Evolutionary conservation across 2,329 filamentous ascomycete species (phyloP), one percentile per base, ranked within the genome.

Genomic region (Lecanicillium sp.): DNA sequence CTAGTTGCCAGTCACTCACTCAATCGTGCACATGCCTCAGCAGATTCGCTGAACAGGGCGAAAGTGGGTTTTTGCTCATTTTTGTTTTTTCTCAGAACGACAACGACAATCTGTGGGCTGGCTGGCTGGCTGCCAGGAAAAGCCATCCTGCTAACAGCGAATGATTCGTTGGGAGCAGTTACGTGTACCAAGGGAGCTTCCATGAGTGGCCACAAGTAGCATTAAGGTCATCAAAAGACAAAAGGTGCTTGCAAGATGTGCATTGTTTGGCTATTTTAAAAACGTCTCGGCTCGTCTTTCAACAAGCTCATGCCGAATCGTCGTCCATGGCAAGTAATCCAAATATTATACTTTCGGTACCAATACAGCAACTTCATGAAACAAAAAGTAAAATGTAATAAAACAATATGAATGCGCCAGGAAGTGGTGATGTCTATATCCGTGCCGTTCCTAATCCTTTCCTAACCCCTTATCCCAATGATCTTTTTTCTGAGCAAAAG

Each of bases 371-470:
- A 23, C 21, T 15, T n/a, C 40, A 44, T 33, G 44, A 17, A 43
- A 50, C 36, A 36, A 40, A 32, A 41, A 39, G 19, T n/a, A 20
- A 32, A 44, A 32, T 41, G 37, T 33, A 50, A 50, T 24, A 39
- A 35, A 43, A 33, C 29, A 41, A 17, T 27, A 38, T 40, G 15
- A 44, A 46, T 54, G 50, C 53, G 53, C 52, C 45, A 32, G 44
- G 39, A 48, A 52, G 44, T 51, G 53, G 53, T 54, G 53, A 54
- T 49, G 53, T 55, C 49, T 54, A 55, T 51, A 40, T 50, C 48
- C 20, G 48, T 44, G 44, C 29, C 45, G 43, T 43, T 48, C 33
- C 46, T 32, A 35, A 36, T 50, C 21, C 29, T 21, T 29, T 27
- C 46, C 38, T 29, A 19, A 35, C 47, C 47, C 17, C 21, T 15